A percentile compares a stretch with the other conserved stretches of the same genome.
These are phyloP conservation scores for Pichia sp. DNA, from an alignment of 1,139 yeast species.

Conservation along the genomic window DNA sequence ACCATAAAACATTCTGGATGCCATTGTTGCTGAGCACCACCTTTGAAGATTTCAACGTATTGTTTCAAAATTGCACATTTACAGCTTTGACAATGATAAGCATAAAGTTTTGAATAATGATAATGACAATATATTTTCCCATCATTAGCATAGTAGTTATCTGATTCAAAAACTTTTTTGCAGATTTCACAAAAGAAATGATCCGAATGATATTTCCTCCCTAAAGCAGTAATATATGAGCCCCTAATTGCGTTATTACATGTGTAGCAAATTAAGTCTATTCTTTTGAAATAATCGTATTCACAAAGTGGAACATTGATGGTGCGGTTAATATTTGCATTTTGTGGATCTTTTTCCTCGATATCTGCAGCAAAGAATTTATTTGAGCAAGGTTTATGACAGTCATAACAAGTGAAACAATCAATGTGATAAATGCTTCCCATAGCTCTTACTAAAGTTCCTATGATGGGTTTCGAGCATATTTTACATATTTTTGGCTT, in stretches of 20 bases:
- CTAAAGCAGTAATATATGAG: conserved; percentile 89
- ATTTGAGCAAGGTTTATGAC: conserved; percentile 67
- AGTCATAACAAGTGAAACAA: conserved; percentile 80
- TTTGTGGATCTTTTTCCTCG: conserved; percentile 15
- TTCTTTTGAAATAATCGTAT: conserved; percentile 79
- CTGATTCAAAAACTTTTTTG: conserved; percentile 83
- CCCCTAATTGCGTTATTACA: conserved; percentile 87
- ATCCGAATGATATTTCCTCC: conserved; percentile 87
- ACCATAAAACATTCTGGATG: conserved; percentile 99
- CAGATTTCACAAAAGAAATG: conserved; percentile 93
- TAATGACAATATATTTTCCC: conserved; percentile 81
- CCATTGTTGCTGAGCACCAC: conserved; percentile 96
- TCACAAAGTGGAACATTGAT: conserved; percentile 78
- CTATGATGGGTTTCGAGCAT: conserved; percentile 63
- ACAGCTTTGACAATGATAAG: conserved; percentile 92
- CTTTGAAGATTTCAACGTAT: conserved; percentile 85
- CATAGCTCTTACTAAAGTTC: conserved; percentile 82
- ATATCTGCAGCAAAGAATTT: conserved; percentile 56
- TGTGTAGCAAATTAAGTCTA: conserved; percentile 73
- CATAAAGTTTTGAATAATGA: conserved; percentile 79
- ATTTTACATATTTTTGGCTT: conserved; percentile 39
- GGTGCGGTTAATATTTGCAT: conserved; percentile 10
- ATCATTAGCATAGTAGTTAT: conserved; percentile 86
- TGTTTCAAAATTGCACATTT: conserved; percentile 86
- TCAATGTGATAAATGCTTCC: conserved; percentile 75